Evolutionary conservation across 2,329 filamentous ascomycete species (phyloP).

Genomic region (Diaporthe australafricana): DNA sequence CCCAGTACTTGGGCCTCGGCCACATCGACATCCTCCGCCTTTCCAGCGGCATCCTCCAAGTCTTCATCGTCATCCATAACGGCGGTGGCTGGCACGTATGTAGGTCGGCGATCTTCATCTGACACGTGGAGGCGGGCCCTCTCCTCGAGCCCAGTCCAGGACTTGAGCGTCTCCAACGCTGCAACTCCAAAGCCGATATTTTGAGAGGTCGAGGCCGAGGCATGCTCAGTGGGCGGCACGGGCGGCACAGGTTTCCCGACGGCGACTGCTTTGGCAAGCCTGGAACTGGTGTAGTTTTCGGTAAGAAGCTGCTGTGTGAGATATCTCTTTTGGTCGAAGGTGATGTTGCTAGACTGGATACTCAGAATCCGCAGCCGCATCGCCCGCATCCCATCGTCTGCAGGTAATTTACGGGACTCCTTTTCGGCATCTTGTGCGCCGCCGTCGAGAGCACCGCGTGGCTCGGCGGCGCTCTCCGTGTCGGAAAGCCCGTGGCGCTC

Average conservation of each 20-base stretch:
- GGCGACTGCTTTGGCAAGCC: slow-evolving; percentile 24
- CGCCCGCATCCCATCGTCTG: slow-evolving; percentile 81
- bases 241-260: slow-evolving; percentile 39
- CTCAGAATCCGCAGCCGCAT: slow-evolving; percentile 75
- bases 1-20: slow-evolving; percentile 66
- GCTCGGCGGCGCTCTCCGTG: slow-evolving; percentile 19
- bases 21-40: slow-evolving; percentile 44
- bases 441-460: slow-evolving; percentile 43
- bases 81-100: slow-evolving; percentile 69
- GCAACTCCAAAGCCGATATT: slow-evolving; percentile 33
- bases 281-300: slow-evolving; percentile 66
- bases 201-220: slow-evolving; percentile 25
- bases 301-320: slow-evolving; percentile 78
- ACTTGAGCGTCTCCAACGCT: slow-evolving; percentile 65
- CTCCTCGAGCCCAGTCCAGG: slow-evolving; percentile 64
- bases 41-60: slow-evolving; percentile 54
- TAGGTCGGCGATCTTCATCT: slow-evolving; percentile 73
- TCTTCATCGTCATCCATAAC: slow-evolving; percentile 52
- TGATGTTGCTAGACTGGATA: slow-evolving; percentile 72
- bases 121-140: slow-evolving; percentile 40
- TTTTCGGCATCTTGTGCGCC: slow-evolving; percentile 41
- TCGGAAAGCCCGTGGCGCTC: slow-evolving; percentile 40
- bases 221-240: slow-evolving; percentile 10
- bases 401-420: slow-evolving; percentile 63
- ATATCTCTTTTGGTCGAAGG: slow-evolving; percentile 74